phyloP scores from a whole-genome alignment of 306 rosid species.

The apple (Malus domestica) region ASM211411v1 NC_041799.1:18778501-18779000 shows the following conservation, averaged over 20 bases:
- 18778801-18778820: neutral
- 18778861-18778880: conserved; percentile 47
- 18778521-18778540: conserved; percentile 36
- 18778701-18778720: neutral
- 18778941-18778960: conserved; percentile 34
- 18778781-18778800: conserved; percentile 6
- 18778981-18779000: neutral
- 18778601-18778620: neutral
- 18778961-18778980: neutral
- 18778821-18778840: neutral
- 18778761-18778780: neutral
- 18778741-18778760: neutral
- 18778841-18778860: neutral
- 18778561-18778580: conserved; percentile 21
- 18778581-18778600: neutral
- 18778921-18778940: conserved; percentile 66
- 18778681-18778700: neutral
- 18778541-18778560: conserved; percentile 18
- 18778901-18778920: conserved; percentile 55
- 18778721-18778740: conserved; percentile 18
- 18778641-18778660: neutral
- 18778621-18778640: neutral
- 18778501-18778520: conserved; percentile 32
- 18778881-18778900: conserved; percentile 17
- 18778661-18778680: neutral